These are phyloP conservation scores for Aspergillus fructus DNA, from an alignment of 2,329 filamentous ascomycete genomes.

Conservation along the genomic window DNA sequence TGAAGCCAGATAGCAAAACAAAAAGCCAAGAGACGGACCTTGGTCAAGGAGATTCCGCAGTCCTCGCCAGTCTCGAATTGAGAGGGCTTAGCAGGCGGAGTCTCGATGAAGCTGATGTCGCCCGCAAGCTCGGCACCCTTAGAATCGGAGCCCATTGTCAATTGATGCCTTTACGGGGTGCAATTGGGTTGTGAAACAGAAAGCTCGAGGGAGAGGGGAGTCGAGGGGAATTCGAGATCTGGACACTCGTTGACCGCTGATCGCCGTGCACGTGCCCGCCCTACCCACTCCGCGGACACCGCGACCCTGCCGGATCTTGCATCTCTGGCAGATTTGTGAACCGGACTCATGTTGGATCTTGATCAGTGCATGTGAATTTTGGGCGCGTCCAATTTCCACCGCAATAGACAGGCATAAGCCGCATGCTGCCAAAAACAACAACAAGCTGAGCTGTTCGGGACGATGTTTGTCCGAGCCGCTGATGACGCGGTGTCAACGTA, in stretches of 20 bases:
- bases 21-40: slow-evolving; percentile 45
- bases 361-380: too few species aligned
- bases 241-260: background rate
- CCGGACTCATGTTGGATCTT: too few species aligned
- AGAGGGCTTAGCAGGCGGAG: slow-evolving; percentile 52
- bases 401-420: too few species aligned
- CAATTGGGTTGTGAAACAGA: background rate
- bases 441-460: too few species aligned
- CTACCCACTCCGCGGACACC: too few species aligned
- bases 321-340: too few species aligned
- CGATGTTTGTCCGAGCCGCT: too few species aligned
- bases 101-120: slow-evolving; percentile 57
- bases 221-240: background rate
- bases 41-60: slow-evolving; percentile 62
- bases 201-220: background rate
- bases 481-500: too few species aligned
- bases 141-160: background rate
- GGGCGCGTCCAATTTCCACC: too few species aligned
- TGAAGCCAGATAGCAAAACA: slow-evolving; percentile 58
- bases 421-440: too few species aligned
- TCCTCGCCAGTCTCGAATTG: slow-evolving; percentile 52
- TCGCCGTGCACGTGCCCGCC: background rate
- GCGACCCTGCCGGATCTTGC: too few species aligned
- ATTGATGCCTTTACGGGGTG: background rate
- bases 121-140: slow-evolving; percentile 44